These are phyloP conservation scores for Lasiosphaeria ovina DNA, from an alignment of 495 filamentous ascomycete genomes.

Conservation along the genomic window DNA sequence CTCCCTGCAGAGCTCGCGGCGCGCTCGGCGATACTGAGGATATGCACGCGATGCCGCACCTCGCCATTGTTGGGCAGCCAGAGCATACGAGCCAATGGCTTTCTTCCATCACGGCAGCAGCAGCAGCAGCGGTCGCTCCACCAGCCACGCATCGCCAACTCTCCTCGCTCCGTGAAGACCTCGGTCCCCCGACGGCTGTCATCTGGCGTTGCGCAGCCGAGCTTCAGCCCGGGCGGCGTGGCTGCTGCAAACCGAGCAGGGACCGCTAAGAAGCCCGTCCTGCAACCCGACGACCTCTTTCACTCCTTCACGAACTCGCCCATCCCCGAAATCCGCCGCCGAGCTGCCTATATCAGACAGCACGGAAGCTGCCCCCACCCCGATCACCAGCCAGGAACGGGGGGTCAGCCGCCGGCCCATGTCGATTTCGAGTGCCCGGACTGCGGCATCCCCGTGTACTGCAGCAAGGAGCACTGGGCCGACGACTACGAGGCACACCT, in stretches of 20 bases:
- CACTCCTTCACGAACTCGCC: slow-evolving; percentile 88
- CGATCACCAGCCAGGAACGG: slow-evolving; percentile 63
- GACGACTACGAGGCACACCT: slow-evolving; percentile 92
- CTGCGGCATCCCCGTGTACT: slow-evolving; percentile 92
- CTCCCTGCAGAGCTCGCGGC: slow-evolving; percentile 28
- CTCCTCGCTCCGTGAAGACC: slow-evolving; percentile 3
- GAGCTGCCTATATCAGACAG: slow-evolving; percentile 84
- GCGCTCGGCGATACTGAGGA: slow-evolving; percentile 28
- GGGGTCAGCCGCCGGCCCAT: slow-evolving; percentile 62
- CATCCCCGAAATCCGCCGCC: slow-evolving; percentile 73
- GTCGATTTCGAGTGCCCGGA: slow-evolving; percentile 94
- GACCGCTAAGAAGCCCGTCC: slow-evolving; percentile 38
- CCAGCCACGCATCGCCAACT: slow-evolving; percentile 4
- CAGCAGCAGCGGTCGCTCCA: slow-evolving; percentile 20
- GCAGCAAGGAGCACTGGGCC: slow-evolving; percentile 88
- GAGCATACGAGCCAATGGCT: slow-evolving; percentile 17
- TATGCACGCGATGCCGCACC: slow-evolving; percentile 32
- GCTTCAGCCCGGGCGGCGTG: slow-evolving; percentile 8
- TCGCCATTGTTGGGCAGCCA: slow-evolving; percentile 14
- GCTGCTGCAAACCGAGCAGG: not conserved
- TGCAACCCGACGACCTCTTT: slow-evolving; percentile 82
- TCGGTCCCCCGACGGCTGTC: slow-evolving; percentile 14
- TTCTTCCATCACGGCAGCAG: slow-evolving; percentile 12
- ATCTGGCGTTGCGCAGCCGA: slow-evolving; percentile 19
- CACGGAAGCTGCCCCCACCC: slow-evolving; percentile 92